Base-by-base conservation (phyloP, 2,329 filamentous ascomycete species). In the Phyllosticta capitalensis region DNA sequence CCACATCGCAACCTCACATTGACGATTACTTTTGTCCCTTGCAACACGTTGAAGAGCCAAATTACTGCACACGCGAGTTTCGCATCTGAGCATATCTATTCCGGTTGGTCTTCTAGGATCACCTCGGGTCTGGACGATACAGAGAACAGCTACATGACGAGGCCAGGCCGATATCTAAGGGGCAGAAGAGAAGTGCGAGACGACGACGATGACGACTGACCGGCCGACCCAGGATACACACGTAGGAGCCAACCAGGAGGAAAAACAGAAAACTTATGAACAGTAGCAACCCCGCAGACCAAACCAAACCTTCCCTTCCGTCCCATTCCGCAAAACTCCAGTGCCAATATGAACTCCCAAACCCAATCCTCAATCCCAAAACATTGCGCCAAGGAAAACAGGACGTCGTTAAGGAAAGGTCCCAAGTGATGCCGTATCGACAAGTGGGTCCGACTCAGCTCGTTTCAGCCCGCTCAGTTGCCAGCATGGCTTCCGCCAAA, bases 401-500 rank as follows among this genome's bases (percentile, higher is more conserved):
- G 14, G 17, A 38, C 1, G 24, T 26, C 24, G 24, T 45, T 14
- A 19, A n/a, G n/a, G 4, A n/a, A n/a, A 45, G 17, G 7, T 14
- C 17, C 1, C 7, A 5, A 6, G 17, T n/a, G 38, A 45, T 17
- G 38, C 38, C 24, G 24, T 26, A 4, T 26, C 24, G 24, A 26
- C 24, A n/a, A n/a, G 24, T 26, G 24, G 7, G n/a, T n/a, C n/a
- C 24, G 24, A 7, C 7, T 26, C 24, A 26, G 24, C 24, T 26
- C 45, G 14, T 17, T 49, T 49, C 19, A 49, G 50, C 20, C 10
- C 1, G 2, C 10, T 22, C 50, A 55, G 48, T 59, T 52, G 26
- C 58, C 58, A 17, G 52, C 53, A 10, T 55, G 52, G 53, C 58
- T 60, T 26, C 24, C 24, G 9, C 67, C 71, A 65, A 67, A 72